Evolutionary conservation across 2,329 filamentous ascomycete species (phyloP).

Genomic region (Zalaria obscura): DNA sequence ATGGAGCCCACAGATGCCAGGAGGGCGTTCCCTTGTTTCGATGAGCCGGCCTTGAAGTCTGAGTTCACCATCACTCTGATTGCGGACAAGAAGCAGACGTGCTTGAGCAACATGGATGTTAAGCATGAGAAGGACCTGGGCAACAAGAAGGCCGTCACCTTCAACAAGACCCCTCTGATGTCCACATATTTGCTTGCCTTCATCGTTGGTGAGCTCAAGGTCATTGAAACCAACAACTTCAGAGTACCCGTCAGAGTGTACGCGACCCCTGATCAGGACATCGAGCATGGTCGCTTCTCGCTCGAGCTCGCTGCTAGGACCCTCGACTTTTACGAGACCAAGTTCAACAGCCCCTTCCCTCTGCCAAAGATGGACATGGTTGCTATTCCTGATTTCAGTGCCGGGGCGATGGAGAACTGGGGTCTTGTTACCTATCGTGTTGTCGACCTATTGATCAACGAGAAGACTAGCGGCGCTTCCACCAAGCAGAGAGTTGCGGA

Average conservation of each 20-base stretch:
- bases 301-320: slow-evolving; percentile 80
- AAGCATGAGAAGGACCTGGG: slow-evolving; percentile 60
- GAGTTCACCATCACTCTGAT: slow-evolving; percentile 84
- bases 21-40: slow-evolving; percentile 89
- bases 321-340: slow-evolving; percentile 87
- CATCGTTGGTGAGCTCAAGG: slow-evolving; percentile 85
- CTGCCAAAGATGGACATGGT: slow-evolving; percentile 95
- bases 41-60: slow-evolving; percentile 88
- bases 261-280: slow-evolving; percentile 76
- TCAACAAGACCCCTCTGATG: slow-evolving; percentile 87
- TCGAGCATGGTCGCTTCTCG: slow-evolving; percentile 83
- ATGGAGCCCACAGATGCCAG: slow-evolving; percentile 95
- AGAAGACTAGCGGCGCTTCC: slow-evolving; percentile 77
- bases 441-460: slow-evolving; percentile 79
- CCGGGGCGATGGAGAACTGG: slow-evolving; percentile 98
- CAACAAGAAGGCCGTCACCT: slow-evolving; percentile 74
- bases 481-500: slow-evolving; percentile 89
- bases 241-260: slow-evolving; percentile 89
- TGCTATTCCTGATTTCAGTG: slow-evolving; percentile 88
- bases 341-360: slow-evolving; percentile 76
- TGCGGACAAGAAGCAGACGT: slow-evolving; percentile 80
- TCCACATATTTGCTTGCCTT: slow-evolving; percentile 93
- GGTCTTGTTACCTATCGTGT: slow-evolving; percentile 89
- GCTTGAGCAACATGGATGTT: slow-evolving; percentile 94
- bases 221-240: slow-evolving; percentile 84